A percentile compares a stretch with the other conserved stretches of the same genome.
These are phyloP conservation scores for Aspergillus piperis DNA, from an alignment of 2,329 filamentous ascomycete species.

Conservation along the genomic window DNA sequence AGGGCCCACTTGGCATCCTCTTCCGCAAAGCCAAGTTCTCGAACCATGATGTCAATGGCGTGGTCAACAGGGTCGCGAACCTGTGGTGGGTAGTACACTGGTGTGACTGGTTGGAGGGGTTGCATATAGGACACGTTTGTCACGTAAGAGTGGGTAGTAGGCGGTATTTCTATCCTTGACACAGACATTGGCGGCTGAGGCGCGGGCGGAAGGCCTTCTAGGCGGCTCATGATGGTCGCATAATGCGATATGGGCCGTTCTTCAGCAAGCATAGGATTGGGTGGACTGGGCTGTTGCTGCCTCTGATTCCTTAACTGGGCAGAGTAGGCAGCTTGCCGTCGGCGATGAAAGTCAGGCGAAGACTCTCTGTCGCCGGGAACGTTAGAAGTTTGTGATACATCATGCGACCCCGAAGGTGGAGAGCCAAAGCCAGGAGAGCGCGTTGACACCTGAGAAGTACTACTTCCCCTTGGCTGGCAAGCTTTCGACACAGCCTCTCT, in stretches of 20 bases:
- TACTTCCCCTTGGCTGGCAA: conserved; percentile 52
- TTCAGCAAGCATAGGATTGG: conserved; percentile 27
- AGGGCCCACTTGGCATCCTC: conserved; percentile 60
- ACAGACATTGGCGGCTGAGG: conserved; percentile 16
- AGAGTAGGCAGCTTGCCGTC: conserved; percentile 37
- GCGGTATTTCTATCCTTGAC: conserved; percentile 11
- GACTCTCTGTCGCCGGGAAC: conserved; percentile 11
- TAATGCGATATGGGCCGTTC: conserved; percentile 46
- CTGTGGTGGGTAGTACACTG: conserved; percentile 19
- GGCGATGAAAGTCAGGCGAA: conserved; percentile 25
- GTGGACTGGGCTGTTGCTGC: conserved; percentile 15
- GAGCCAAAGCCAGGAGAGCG: conserved; percentile 16
- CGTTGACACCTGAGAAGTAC: conserved; percentile 2
- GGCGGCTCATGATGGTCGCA: conserved; percentile 37
- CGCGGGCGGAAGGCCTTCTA: conserved; percentile 28
- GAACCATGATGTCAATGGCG: conserved; percentile 58
- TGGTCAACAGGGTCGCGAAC: conserved; percentile 57
- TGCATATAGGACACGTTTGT: conserved; percentile 1
- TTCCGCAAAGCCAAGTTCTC: conserved; percentile 60
- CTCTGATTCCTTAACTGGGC: conserved; percentile 35
- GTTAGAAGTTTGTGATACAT: conserved; percentile 12
- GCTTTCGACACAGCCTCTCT: conserved; percentile 62
- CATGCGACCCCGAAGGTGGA: conserved; percentile 12
- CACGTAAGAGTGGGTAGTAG: conserved; percentile 17
- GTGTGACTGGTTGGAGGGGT: neutral